phyloP scores from a whole-genome alignment of 192 early-diverging fungal species.

The Backusella liffmaniae region DNA sequence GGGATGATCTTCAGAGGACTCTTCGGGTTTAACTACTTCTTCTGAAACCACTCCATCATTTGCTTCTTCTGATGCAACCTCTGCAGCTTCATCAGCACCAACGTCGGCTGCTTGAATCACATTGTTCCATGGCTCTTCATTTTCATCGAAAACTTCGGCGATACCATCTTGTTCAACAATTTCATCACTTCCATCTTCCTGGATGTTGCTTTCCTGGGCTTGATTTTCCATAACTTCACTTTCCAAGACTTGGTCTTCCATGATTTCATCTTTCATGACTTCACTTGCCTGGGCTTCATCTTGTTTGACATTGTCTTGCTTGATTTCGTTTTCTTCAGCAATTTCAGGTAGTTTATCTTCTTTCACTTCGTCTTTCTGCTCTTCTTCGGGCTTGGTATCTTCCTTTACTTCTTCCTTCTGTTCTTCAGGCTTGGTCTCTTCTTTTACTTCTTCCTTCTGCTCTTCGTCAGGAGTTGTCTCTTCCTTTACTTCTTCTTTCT shows the following conservation, averaged over 20 bases:
- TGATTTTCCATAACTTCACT: not conserved
- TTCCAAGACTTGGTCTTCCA: not conserved
- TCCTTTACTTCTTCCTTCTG: not conserved
- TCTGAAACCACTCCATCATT: not conserved
- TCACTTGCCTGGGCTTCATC: not conserved
- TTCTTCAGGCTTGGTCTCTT: not conserved
- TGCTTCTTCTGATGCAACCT: not conserved
- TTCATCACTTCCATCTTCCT: not conserved
- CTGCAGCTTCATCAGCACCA: not conserved
- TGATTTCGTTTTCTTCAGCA: not conserved
- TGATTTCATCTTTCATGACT: not conserved
- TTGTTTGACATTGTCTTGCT: not conserved
- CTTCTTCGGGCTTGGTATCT: not conserved
- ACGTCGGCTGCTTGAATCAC: not conserved
- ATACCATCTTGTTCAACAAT: not conserved
- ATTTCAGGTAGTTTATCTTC: not conserved
- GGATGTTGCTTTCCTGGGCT: not conserved
- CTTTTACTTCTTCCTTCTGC: not conserved
- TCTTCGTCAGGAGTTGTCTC: not conserved
- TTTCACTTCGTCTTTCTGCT: not conserved
- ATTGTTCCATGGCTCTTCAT: not conserved
- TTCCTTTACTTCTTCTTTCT: not conserved
- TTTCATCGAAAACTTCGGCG: not conserved
- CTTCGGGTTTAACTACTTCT: not conserved
- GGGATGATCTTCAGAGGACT: not conserved